These are phyloP conservation scores for Bertia moriformis DNA, from an alignment of 2,329 filamentous ascomycete genomes.

Conservation along the genomic window DNA sequence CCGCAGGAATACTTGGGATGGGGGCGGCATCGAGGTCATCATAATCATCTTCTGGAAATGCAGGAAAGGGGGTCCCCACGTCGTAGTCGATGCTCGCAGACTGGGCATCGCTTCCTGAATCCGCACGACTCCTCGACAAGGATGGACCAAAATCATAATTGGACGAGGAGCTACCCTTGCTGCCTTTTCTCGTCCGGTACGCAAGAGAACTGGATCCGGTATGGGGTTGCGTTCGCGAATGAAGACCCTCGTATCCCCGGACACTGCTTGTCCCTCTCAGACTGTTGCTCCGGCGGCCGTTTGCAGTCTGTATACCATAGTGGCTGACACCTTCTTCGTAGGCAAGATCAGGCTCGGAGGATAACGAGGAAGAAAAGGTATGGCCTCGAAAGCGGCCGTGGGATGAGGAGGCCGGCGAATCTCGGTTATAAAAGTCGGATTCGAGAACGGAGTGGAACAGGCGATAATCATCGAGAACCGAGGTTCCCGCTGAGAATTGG, in stretches of 20 bases:
- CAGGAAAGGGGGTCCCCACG: not conserved
- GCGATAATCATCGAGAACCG: conserved; percentile 10
- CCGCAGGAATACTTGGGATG: not conserved
- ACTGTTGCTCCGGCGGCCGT: not conserved
- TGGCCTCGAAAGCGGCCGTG: conserved; percentile 4
- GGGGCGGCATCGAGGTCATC: not conserved
- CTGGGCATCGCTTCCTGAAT: not conserved
- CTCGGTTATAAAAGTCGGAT: conserved; percentile 8
- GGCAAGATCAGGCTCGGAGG: conserved; percentile 5
- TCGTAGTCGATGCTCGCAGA: not conserved
- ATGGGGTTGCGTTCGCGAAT: not conserved
- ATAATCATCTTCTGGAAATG: not conserved
- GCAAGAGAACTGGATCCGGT: not conserved
- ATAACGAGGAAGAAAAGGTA: not conserved
- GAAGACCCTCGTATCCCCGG: not conserved
- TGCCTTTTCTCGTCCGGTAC: not conserved
- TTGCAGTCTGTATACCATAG: not conserved
- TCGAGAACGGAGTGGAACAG: conserved; percentile 10
- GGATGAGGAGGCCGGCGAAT: conserved; percentile 8
- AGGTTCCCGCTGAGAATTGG: conserved; percentile 17
- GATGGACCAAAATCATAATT: not conserved
- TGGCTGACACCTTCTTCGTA: conserved; percentile 5
- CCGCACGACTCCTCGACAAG: not conserved
- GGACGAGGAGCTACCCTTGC: not conserved
- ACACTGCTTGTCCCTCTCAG: not conserved